Base-by-base conservation (phyloP, 768 basidiomycete genomes). In the Pholiota molesta region DNA sequence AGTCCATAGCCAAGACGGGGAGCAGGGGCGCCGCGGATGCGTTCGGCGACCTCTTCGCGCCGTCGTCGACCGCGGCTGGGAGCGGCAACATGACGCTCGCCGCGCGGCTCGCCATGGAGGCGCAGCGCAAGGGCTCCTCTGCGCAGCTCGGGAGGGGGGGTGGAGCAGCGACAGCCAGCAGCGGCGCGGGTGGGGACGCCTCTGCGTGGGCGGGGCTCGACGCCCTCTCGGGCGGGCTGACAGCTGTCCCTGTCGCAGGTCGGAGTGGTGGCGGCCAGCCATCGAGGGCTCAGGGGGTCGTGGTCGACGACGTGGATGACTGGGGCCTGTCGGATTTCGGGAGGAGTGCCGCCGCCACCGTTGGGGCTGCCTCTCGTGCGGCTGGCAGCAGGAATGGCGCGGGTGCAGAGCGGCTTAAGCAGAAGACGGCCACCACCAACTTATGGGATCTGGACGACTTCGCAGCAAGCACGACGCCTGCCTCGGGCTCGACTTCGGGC, bases 21-120 rank as follows among this genome's bases (percentile, higher is more conserved):
- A 57, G 66, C 19, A 69, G 73, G 68, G 47, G 31, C 3, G 9
- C 3, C 19, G 5, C 7, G 21, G 92, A 95, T 79, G 92, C 91
- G 0, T 96, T 97, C 73, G 83, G 88, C 59, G 81, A 79, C n/a
- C 75, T 95, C 21, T 78, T 95, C 21, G 75, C 82, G 0, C 79
- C 81, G 9, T 77, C 80, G 2, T 31, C 42, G 39, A 64, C 81
- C 31, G 64, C 62, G 14, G 58, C 72, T 31, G 72, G 19, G 61
- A 67, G 42, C 64, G 61, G 59, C 26, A 82, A 77, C 26, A 76
- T 94, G 81, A 92, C 90, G 2, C 88, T 95, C 14, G 93, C 93
- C 0, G 86, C 94, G 69, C 83, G 86, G 55, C 59, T 66, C 59
- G 87, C 89, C 5, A 84, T 83, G 45, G 76, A 83, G 66, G 82